Percentiles rank a stretch among this genome's conserved stretches.
Conservation (phyloP, 768 basidiomycete genomes). For the Lactarius indigo region DNA sequence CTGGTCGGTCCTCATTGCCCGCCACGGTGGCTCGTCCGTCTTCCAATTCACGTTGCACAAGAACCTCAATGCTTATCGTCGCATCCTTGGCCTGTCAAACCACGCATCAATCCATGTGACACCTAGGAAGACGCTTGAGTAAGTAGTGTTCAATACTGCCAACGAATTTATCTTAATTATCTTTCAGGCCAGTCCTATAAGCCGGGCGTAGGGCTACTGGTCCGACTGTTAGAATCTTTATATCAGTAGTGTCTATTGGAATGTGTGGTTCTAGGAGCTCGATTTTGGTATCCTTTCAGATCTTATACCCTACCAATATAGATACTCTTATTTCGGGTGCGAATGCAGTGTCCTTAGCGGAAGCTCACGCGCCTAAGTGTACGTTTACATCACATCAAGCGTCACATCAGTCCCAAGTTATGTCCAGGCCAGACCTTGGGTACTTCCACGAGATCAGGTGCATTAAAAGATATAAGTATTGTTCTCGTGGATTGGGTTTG, state of each 20-base stretch:
- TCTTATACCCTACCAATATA: neutral
- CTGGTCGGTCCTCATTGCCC: slow-evolving; percentile 77
- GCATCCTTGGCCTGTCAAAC: slow-evolving; percentile 77
- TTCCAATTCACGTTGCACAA: slow-evolving; percentile 99
- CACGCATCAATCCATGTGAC: slow-evolving; percentile 79
- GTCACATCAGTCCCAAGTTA: neutral
- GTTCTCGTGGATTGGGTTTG: neutral
- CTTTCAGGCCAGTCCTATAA: slow-evolving; percentile 12
- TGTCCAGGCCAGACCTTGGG: neutral
- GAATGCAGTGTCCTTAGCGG: neutral
- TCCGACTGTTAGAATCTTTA: neutral
- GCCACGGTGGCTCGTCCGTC: slow-evolving; percentile 86
- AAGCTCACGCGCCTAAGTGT: neutral
- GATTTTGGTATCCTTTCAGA: neutral
- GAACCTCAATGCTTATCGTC: slow-evolving; percentile 94
- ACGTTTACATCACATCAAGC: neutral
- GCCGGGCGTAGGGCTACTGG: neutral
- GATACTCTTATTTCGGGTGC: neutral
- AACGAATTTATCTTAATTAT: neutral
- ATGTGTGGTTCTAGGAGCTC: neutral
- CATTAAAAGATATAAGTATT: neutral
- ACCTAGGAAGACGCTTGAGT: slow-evolving; percentile 51
- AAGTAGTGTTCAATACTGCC: slow-evolving; percentile 27
- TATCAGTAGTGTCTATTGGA: neutral
- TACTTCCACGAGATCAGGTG: neutral